Percentiles rank a stretch among this genome's conserved stretches.
Evolutionary conservation across 495 filamentous ascomycete species (phyloP).

Genomic region (Aspergillus heteromorphus): DNA sequence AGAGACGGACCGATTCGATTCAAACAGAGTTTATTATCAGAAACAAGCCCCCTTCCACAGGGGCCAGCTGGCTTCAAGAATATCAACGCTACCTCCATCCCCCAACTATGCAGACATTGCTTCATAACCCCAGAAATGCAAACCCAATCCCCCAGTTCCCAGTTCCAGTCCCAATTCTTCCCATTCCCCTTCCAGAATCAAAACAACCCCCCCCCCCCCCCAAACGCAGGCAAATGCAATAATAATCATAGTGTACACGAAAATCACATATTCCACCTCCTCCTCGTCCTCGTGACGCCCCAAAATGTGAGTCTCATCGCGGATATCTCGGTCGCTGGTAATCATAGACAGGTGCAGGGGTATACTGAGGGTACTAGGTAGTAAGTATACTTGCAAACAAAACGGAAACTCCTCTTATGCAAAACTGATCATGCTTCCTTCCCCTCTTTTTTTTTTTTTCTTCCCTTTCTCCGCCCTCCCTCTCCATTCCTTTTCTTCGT

Average conservation of each 20-base stretch:
- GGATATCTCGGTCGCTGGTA: background rate
- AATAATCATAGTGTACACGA: constrained; percentile 4
- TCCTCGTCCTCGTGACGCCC: background rate
- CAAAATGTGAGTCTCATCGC: background rate
- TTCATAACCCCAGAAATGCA: background rate
- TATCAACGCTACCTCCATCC: background rate
- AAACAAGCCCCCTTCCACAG: background rate
- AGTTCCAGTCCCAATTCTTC: too few relatives aligned
- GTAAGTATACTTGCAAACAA: background rate
- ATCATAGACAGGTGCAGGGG: background rate
- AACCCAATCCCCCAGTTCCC: background rate
- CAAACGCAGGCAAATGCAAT: constrained; percentile 1
- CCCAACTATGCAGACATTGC: background rate
- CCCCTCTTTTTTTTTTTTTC: background rate
- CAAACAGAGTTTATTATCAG: background rate
- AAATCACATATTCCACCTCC: background rate
- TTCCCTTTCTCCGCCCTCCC: too few relatives aligned
- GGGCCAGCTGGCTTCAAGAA: background rate
- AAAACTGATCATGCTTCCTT: background rate
- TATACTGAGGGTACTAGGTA: constrained; percentile 1
- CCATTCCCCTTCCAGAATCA: too few relatives aligned
- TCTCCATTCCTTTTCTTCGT: background rate
- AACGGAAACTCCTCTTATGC: background rate
- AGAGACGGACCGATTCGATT: too few relatives aligned
- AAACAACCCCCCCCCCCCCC: background rate